Conservation (phyloP, 2,329 filamentous ascomycete species). For the Ophiostoma ulmi region DNA sequence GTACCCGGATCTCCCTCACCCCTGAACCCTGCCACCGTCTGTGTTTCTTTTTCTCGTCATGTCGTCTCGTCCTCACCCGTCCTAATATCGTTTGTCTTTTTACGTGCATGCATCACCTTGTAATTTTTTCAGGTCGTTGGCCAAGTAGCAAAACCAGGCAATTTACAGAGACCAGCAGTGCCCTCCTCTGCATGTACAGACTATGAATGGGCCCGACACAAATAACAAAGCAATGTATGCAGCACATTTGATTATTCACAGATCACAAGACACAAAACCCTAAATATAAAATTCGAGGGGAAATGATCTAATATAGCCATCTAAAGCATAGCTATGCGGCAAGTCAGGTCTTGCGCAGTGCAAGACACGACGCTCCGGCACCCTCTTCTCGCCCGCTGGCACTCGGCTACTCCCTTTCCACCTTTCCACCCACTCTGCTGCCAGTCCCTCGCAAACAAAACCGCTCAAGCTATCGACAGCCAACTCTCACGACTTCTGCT, state of each 20-base stretch:
- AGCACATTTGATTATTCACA: neutral
- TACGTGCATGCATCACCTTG: neutral
- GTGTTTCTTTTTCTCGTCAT: constrained; percentile 18
- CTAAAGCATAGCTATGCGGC: neutral
- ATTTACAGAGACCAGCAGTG: neutral
- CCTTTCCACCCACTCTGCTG: neutral
- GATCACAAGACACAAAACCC: neutral
- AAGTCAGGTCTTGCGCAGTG: neutral
- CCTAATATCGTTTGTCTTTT: neutral
- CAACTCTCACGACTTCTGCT: neutral
- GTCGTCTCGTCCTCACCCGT: constrained; percentile 2
- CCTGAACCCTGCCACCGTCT: constrained; percentile 23
- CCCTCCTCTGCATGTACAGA: neutral
- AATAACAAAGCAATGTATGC: neutral
- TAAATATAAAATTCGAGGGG: neutral
- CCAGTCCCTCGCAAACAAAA: neutral
- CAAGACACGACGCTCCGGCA: neutral
- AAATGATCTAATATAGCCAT: neutral
- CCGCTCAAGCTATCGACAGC: neutral
- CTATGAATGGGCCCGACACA: neutral
- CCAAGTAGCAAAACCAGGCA: neutral
- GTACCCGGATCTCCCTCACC: constrained; percentile 14
- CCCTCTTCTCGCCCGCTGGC: neutral
- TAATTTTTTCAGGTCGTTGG: neutral
- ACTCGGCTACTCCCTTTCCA: neutral